Percentiles rank a stretch among this genome's conserved stretches.
Conservation (phyloP, 2,329 filamentous ascomycete species). For the Pyricularia sp. region DNA sequence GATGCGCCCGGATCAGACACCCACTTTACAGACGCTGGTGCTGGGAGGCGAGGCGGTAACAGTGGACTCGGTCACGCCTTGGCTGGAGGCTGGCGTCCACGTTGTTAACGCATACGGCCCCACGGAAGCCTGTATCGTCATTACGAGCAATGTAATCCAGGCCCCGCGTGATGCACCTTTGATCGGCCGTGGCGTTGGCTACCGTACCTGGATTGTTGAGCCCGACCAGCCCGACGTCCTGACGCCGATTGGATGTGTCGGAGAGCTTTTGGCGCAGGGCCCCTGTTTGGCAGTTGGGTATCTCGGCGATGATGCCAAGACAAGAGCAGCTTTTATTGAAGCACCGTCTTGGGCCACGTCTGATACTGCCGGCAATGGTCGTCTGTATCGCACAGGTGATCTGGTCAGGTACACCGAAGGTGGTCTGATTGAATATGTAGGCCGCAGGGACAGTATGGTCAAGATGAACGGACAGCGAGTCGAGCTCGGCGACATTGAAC, state of each 20-base stretch:
- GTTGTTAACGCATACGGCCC: constrained; percentile 34
- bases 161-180: background rate
- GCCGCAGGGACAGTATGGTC: background rate
- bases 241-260: constrained; percentile 8
- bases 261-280: constrained; percentile 31
- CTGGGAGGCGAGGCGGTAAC: constrained; percentile 39
- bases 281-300: constrained; percentile 31
- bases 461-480: constrained; percentile 3
- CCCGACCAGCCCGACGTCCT: constrained; percentile 1
- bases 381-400: constrained; percentile 9
- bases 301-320: constrained; percentile 16
- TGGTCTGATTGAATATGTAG: background rate
- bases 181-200: constrained; percentile 7
- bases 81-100: constrained; percentile 13
- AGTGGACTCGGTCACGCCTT: background rate
- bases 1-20: constrained; percentile 5
- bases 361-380: constrained; percentile 1
- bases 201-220: constrained; percentile 8
- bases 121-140: constrained; percentile 29
- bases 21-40: constrained; percentile 28
- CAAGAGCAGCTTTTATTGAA: background rate
- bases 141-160: constrained; percentile 2
- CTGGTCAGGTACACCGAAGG: background rate
- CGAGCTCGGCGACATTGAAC: constrained; percentile 6
- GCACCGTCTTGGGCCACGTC: background rate